Conservation (phyloP, 441 rosid species). For the Aleurites moluccanus region DNA sequence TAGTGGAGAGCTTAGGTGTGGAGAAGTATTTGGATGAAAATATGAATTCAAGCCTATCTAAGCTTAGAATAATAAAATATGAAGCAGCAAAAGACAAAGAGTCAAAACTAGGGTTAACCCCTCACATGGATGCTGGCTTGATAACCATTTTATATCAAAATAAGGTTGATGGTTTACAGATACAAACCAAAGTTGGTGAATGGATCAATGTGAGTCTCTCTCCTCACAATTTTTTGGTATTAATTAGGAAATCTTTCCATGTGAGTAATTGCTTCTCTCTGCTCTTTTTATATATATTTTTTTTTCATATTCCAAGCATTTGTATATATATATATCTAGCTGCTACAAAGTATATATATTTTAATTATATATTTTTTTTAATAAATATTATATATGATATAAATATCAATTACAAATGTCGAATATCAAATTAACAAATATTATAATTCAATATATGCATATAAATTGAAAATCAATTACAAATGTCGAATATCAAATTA, state of each 20-base stretch:
- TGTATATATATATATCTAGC: too few species aligned
- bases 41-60: constrained; percentile 51
- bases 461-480: too few species aligned
- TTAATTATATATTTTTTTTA: too few species aligned
- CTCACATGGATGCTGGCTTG: constrained; percentile 57
- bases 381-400: too few species aligned
- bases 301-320: neutral
- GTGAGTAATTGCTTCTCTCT: constrained; percentile 38
- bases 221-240: constrained; percentile 48
- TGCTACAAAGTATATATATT: too few species aligned
- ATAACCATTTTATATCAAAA: constrained; percentile 69
- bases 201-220: constrained; percentile 58
- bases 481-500: too few species aligned
- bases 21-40: constrained; percentile 59
- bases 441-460: too few species aligned
- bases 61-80: constrained; percentile 55
- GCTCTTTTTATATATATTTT: too few species aligned
- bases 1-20: constrained; percentile 59
- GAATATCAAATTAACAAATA: too few species aligned
- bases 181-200: constrained; percentile 46
- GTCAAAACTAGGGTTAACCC: constrained; percentile 38
- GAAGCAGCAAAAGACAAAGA: constrained; percentile 50
- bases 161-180: constrained; percentile 57
- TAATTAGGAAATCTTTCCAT: constrained; percentile 62
- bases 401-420: too few species aligned